Percentiles rank a stretch among this genome's conserved stretches.
These are phyloP conservation scores for Talaromyces islandicus DNA, from an alignment of 2,329 filamentous ascomycete genomes.

Conservation along the genomic window DNA sequence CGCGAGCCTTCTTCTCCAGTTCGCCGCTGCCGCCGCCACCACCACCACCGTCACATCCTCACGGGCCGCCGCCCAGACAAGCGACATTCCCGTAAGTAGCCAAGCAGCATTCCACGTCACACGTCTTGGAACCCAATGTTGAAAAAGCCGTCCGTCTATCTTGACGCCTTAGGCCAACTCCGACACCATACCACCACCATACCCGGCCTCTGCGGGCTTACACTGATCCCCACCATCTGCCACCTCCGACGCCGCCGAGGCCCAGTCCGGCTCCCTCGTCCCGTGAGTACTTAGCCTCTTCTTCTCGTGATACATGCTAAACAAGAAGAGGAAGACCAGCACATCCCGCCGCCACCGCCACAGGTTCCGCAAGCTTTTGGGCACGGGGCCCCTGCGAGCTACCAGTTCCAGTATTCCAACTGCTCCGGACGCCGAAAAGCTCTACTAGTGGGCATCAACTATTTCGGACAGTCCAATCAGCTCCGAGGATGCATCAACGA, in stretches of 20 bases:
- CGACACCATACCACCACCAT: slow-evolving; percentile 5
- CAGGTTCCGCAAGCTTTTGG: slow-evolving; percentile 66
- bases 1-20: background rate
- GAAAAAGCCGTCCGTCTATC: background rate
- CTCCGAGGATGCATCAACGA: slow-evolving; percentile 93
- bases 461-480: slow-evolving; percentile 85
- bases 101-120: background rate
- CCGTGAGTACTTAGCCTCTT: background rate
- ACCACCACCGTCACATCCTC: background rate
- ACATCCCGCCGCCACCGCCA: slow-evolving; percentile 24
- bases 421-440: slow-evolving; percentile 86
- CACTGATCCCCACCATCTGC: slow-evolving; percentile 1
- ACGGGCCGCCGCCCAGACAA: slow-evolving; percentile 2
- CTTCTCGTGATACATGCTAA: background rate
- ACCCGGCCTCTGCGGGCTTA: slow-evolving; percentile 5
- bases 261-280: background rate
- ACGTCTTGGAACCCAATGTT: background rate
- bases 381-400: slow-evolving; percentile 69
- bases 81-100: slow-evolving; percentile 10
- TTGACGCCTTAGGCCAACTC: background rate
- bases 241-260: slow-evolving; percentile 7
- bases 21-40: background rate
- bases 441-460: slow-evolving; percentile 90
- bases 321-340: background rate
- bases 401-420: slow-evolving; percentile 86